These are phyloP conservation scores for Curvularia hawaiiensis DNA, from an alignment of 2,329 filamentous ascomycete genomes.

Conservation along the genomic window DNA sequence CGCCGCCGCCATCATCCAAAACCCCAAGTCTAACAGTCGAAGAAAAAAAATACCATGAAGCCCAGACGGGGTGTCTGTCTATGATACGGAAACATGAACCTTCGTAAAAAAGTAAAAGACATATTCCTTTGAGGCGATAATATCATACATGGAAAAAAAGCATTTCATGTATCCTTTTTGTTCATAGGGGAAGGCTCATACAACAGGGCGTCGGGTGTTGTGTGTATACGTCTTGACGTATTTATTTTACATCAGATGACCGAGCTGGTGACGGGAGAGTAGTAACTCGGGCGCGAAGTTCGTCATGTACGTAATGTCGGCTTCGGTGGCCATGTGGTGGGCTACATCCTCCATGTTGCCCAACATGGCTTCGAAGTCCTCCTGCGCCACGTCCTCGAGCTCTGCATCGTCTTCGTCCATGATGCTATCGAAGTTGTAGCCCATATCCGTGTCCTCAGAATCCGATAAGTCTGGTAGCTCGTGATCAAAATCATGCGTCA, in stretches of 20 bases:
- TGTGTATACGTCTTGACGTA: background rate
- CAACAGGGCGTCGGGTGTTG: background rate
- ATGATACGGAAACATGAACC: no score
- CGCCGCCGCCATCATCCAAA: no score
- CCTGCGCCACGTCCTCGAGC: constrained; percentile 20
- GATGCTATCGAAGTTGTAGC: background rate
- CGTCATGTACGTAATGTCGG: constrained; percentile 24
- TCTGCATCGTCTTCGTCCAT: constrained; percentile 8
- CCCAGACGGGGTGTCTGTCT: no score
- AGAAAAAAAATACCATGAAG: no score
- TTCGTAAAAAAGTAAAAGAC: no score
- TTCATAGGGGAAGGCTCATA: background rate
- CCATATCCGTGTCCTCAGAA: background rate
- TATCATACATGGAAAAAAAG: background rate
- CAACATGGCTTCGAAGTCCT: constrained; percentile 20
- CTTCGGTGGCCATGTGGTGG: constrained; percentile 10
- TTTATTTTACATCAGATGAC: constrained; percentile 7
- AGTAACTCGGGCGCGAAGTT: constrained; percentile 31
- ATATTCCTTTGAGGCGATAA: no score
- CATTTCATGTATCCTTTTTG: background rate
- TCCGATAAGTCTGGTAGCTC: background rate
- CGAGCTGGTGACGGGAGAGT: constrained; percentile 14
- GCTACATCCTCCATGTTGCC: constrained; percentile 19
- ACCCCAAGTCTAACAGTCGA: no score
- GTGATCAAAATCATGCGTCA: background rate